Evolutionary conservation across 1,284 basidiomycete genomes (phyloP).

Genomic region (Melampsora occidentalis): DNA sequence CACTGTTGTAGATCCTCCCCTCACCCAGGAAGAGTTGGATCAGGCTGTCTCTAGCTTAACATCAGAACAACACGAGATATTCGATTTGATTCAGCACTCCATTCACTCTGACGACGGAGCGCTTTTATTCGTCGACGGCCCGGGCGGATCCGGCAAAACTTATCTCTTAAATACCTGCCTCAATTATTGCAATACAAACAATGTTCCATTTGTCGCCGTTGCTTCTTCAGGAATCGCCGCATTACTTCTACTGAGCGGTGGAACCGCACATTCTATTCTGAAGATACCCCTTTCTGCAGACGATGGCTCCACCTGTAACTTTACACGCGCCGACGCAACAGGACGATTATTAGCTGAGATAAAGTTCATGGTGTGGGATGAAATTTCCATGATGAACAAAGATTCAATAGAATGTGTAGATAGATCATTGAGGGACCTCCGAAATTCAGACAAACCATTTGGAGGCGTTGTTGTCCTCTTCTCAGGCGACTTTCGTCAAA

Average conservation of each 20-base stretch:
- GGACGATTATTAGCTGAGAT: neutral
- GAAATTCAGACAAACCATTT: neutral
- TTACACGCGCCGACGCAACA: neutral
- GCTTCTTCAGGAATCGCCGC: slow-evolving; percentile 57
- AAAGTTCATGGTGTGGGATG: slow-evolving; percentile 31
- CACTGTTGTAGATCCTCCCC: slow-evolving; percentile 53
- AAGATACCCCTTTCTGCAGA: slow-evolving; percentile 54
- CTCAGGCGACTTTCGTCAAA: slow-evolving; percentile 19
- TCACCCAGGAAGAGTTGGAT: slow-evolving; percentile 57
- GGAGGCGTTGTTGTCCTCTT: neutral
- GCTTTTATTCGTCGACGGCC: slow-evolving; percentile 60
- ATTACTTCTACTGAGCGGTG: slow-evolving; percentile 56
- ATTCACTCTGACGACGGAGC: slow-evolving; percentile 59
- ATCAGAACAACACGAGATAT: neutral
- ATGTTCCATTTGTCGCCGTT: slow-evolving; percentile 52
- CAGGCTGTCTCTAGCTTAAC: neutral
- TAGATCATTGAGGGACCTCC: neutral
- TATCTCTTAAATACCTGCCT: slow-evolving; percentile 58
- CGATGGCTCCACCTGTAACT: neutral
- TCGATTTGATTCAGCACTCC: slow-evolving; percentile 57
- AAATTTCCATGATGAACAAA: neutral
- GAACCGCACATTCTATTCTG: slow-evolving; percentile 58
- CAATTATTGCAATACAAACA: slow-evolving; percentile 47
- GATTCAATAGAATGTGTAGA: slow-evolving; percentile 23
- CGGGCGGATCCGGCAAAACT: too few species aligned